Conservation (phyloP, 768 basidiomycete species). For the Tulasnella sp. region DNA sequence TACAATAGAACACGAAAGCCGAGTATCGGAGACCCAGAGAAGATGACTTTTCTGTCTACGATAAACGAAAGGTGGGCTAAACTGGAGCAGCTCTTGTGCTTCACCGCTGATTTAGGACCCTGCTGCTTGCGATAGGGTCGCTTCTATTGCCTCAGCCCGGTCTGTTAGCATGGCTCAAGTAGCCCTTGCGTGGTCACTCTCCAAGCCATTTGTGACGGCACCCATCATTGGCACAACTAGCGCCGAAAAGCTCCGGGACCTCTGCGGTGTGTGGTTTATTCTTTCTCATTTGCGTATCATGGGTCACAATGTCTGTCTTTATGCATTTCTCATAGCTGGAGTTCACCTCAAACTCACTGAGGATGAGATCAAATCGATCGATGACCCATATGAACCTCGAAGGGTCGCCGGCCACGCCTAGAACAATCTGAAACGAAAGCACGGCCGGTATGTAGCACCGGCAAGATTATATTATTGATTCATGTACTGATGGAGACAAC, state of each 20-base stretch:
- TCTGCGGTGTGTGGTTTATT: slow-evolving; percentile 32
- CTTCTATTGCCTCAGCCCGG: neutral
- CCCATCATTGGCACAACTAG: slow-evolving; percentile 50
- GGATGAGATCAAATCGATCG: slow-evolving; percentile 47
- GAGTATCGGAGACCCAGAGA: slow-evolving; percentile 6
- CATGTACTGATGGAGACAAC: too few species aligned
- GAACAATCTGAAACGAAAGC: too few species aligned
- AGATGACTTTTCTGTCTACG: neutral
- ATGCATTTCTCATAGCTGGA: slow-evolving; percentile 25
- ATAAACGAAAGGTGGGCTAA: neutral
- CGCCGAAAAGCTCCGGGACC: slow-evolving; percentile 40
- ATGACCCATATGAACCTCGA: slow-evolving; percentile 41
- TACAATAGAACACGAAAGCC: too few species aligned
- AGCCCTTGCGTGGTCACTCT: slow-evolving; percentile 38
- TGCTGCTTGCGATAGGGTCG: slow-evolving; percentile 1
- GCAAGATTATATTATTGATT: too few species aligned
- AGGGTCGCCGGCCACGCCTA: slow-evolving; percentile 34
- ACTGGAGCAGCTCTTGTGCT: neutral
- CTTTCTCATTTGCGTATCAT: neutral
- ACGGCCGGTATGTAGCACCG: too few species aligned
- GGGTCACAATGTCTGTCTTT: neutral
- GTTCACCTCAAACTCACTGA: slow-evolving; percentile 39
- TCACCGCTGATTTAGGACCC: too few species aligned
- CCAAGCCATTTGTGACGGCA: slow-evolving; percentile 33
- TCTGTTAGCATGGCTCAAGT: slow-evolving; percentile 22